These are phyloP conservation scores for Neofusicoccum ribis DNA, from an alignment of 2,329 filamentous ascomycete species.

Conservation along the genomic window DNA sequence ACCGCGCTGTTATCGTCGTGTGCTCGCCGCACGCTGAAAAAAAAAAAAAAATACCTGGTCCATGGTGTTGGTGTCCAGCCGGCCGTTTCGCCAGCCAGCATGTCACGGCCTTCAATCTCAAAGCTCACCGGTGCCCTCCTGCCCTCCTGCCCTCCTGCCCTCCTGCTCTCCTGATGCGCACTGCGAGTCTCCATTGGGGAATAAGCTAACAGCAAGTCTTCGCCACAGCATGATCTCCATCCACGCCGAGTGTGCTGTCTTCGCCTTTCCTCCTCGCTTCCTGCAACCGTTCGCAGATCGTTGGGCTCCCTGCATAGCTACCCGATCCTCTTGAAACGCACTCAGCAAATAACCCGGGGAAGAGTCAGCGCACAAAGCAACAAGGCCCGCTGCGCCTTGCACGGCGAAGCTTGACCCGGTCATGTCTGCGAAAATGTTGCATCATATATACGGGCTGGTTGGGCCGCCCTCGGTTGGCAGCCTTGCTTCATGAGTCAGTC, in stretches of 20 bases:
- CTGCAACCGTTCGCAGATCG: neutral
- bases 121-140: neutral
- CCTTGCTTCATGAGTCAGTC: neutral
- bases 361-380: constrained; percentile 1
- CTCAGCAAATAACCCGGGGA: neutral
- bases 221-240: no score
- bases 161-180: neutral
- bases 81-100: neutral
- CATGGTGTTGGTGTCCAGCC: neutral
- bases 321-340: constrained; percentile 8
- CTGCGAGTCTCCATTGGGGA: neutral
- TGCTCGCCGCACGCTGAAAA: neutral
- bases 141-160: neutral
- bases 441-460: neutral
- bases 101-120: neutral
- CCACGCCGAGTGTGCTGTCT: neutral
- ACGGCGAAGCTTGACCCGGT: neutral
- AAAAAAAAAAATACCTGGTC: neutral
- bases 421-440: neutral
- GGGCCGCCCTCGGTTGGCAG: neutral
- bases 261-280: constrained; percentile 1
- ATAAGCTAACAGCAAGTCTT: neutral
- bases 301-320: constrained; percentile 14
- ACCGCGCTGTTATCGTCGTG: neutral
- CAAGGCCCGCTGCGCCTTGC: neutral